Evolutionary conservation across 495 filamentous ascomycete species (phyloP), one percentile per base, ranked within the genome.

Genomic region (Penicillium tannophilum): DNA sequence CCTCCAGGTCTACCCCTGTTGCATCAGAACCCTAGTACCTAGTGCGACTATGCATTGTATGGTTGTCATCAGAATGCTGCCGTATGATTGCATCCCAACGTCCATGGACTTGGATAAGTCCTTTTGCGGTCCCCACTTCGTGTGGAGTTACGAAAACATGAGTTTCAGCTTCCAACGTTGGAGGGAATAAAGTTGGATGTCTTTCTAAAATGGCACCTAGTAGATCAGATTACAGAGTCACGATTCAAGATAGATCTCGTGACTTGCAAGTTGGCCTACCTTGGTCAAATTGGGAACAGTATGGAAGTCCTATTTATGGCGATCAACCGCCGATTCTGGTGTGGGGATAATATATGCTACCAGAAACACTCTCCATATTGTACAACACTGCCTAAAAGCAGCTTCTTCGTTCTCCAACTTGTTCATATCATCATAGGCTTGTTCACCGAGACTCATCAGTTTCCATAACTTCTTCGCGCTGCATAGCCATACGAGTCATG

Each of bases 391-490:
- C 39, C 39, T 12, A 3, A 17, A 41, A 12, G 4, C 39, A 41
- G 39, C 12, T 41, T 41, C 7, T 1, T 17, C 16, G 4, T 41
- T 16, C 14, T 6, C 5, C 16, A 16, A 41, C 14, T 41, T 12
- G 6, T 41, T 41, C 39, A 17, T 41, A 17, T 17, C 39, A 41
- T 41, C 39, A 41, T 41, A 16, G 16, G 2, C 0, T n/a, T 1
- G 14, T 36, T 58, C 24, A 75, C 52, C 65, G 67, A 5, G 61
- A 19, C 17, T 69, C 62, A 5, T 71, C 70, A 1, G 66, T 73
- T 50, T 73, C 74, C 74, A 77, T 78, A n/a, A 69, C 70, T 54
- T 79, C 76, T 57, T 80, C 77, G 6, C 74, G 74, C 59, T 78
- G 69, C 71, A 80, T 75, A 28, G 74, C 76, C 42, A 72, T 55